Evolutionary conservation across 306 rosid genomes (phyloP).

Genomic region (Citrullus colocynthis): DNA sequence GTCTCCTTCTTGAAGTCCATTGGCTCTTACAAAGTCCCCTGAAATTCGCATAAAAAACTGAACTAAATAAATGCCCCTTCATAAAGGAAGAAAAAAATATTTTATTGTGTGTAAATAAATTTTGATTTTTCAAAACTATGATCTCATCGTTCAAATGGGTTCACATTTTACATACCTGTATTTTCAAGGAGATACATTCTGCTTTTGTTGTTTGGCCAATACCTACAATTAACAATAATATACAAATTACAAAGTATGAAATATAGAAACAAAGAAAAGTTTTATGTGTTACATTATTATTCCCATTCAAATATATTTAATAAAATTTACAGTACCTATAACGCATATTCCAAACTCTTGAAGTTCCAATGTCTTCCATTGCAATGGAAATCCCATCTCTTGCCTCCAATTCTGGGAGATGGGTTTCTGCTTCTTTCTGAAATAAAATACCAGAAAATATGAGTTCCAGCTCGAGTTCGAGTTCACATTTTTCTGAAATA

Average conservation of each 20-base stretch:
- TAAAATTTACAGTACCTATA: constrained; percentile 42
- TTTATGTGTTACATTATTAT: too few relatives aligned
- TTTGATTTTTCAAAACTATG: background rate
- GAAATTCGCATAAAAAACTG: background rate
- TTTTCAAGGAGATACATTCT: constrained; percentile 98
- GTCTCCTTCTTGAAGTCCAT: constrained; percentile 98
- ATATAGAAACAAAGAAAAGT: too few relatives aligned
- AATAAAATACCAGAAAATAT: too few relatives aligned
- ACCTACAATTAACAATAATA: constrained; percentile 30
- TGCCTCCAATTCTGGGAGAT: constrained; percentile 84
- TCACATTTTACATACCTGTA: constrained; percentile 39
- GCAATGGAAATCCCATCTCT: constrained; percentile 88
- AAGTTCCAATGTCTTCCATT: constrained; percentile 93
- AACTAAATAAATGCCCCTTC: background rate
- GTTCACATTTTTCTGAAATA: background rate
- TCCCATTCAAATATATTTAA: background rate
- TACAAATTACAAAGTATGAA: background rate
- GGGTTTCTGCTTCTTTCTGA: constrained; percentile 96
- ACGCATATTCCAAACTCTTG: constrained; percentile 95
- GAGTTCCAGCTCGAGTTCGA: background rate
- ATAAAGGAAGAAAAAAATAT: background rate
- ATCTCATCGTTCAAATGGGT: background rate
- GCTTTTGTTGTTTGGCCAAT: constrained; percentile 99
- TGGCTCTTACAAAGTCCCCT: constrained; percentile 97
- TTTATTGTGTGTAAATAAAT: too few relatives aligned